Conservation (phyloP, 495 filamentous ascomycete genomes). For the Daldinia caldariorum region DNA sequence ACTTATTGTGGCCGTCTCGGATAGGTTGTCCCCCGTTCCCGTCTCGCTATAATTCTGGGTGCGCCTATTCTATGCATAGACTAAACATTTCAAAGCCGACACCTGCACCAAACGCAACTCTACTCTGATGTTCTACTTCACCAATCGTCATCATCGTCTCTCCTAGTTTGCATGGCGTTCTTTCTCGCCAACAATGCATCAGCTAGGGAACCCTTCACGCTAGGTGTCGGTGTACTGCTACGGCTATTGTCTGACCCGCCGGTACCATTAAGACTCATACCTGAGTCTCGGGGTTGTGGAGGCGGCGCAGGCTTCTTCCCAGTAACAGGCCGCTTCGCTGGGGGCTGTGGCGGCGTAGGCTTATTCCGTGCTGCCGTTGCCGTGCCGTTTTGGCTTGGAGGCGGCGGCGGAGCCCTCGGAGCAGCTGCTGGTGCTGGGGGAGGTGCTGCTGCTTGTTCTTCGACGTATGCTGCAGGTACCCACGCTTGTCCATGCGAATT, state of each 20-base stretch:
- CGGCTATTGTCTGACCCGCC: slow-evolving; percentile 75
- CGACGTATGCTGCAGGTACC: slow-evolving; percentile 92
- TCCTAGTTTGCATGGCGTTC: slow-evolving; percentile 71
- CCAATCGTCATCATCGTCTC: slow-evolving; percentile 79
- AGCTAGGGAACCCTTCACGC: slow-evolving; percentile 84
- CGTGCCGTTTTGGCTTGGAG: slow-evolving; percentile 59
- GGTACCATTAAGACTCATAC: slow-evolving; percentile 74
- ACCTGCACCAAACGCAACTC: slow-evolving; percentile 1
- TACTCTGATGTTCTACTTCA: slow-evolving; percentile 46
- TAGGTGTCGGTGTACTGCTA: slow-evolving; percentile 71
- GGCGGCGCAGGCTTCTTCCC: slow-evolving; percentile 71
- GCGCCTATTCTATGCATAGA: slow-evolving; percentile 1
- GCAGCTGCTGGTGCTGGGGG: slow-evolving; percentile 68
- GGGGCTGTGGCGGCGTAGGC: slow-evolving; percentile 81
- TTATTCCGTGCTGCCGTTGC: slow-evolving; percentile 68
- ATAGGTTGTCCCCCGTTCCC: too few relatives aligned
- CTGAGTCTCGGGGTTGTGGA: slow-evolving; percentile 72
- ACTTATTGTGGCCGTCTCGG: not conserved
- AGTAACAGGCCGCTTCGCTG: slow-evolving; percentile 81
- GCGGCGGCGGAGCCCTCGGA: slow-evolving; percentile 63
- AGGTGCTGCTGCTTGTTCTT: slow-evolving; percentile 72
- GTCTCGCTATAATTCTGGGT: slow-evolving; percentile 3
- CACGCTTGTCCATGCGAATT: slow-evolving; percentile 79
- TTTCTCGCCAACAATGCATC: slow-evolving; percentile 77
- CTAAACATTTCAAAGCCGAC: slow-evolving; percentile 4